Evolutionary conservation across 2,329 filamentous ascomycete species (phyloP).

Genomic region (Pestalotiopsis sp.): DNA sequence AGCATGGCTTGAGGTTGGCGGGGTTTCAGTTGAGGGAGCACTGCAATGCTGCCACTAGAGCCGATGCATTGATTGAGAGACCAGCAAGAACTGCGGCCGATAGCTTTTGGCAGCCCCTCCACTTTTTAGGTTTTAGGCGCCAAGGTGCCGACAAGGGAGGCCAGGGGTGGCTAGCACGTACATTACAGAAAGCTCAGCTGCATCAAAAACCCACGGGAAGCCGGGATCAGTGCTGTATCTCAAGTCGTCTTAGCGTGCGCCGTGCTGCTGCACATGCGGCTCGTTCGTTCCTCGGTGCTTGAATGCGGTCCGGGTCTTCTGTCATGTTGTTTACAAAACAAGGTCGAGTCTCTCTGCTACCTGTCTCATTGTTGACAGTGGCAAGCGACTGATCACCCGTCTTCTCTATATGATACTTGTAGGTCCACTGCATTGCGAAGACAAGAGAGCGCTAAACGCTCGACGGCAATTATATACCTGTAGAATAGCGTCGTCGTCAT

Average conservation of each 20-base stretch:
- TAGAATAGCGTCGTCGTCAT: neutral
- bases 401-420: neutral
- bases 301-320: neutral
- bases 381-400: too few species aligned
- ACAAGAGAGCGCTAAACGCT: neutral
- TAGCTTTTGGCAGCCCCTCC: neutral
- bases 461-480: neutral
- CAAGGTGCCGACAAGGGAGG: neutral
- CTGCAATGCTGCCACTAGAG: neutral
- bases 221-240: neutral
- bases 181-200: neutral
- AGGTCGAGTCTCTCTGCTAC: too few species aligned
- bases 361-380: too few species aligned
- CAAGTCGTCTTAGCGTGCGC: neutral
- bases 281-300: neutral
- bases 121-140: slow-evolving; percentile 2
- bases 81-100: neutral
- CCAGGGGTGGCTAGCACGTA: neutral
- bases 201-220: neutral
- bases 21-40: slow-evolving; percentile 8
- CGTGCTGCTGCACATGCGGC: neutral
- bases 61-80: neutral
- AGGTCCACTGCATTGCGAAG: neutral
- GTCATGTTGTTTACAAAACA: too few species aligned
- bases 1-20: slow-evolving; percentile 6